These are phyloP conservation scores for Termitomyces sp. DNA, from an alignment of 768 basidiomycete species.

Conservation along the genomic window DNA sequence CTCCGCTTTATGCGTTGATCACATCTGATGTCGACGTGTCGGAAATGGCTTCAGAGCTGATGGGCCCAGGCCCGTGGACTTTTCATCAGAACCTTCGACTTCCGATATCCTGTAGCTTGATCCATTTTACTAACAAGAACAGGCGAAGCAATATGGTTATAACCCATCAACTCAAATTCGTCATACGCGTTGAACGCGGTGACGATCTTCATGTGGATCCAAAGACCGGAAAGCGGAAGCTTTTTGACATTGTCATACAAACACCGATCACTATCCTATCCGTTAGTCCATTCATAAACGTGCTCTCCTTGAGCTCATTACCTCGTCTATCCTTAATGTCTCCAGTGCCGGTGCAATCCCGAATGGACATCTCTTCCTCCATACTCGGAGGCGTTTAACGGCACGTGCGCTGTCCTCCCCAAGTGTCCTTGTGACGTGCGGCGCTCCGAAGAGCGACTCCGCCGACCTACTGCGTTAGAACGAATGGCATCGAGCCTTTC, in stretches of 20 bases:
- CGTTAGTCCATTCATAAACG: constrained; percentile 36
- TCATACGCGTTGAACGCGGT: constrained; percentile 78
- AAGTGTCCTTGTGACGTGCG: constrained; percentile 43
- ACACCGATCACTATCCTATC: constrained; percentile 85
- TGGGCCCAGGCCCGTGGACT: constrained; percentile 87
- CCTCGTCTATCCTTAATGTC: not conserved
- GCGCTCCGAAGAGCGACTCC: constrained; percentile 4
- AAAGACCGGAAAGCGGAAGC: constrained; percentile 67
- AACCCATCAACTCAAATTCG: constrained; percentile 72
- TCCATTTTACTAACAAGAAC: constrained; percentile 82
- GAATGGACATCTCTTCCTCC: constrained; percentile 77
- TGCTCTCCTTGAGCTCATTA: not conserved
- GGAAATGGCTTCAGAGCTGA: constrained; percentile 51
- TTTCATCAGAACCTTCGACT: constrained; percentile 66
- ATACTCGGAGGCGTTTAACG: constrained; percentile 52
- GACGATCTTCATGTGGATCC: constrained; percentile 60
- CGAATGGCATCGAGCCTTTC: constrained; percentile 28
- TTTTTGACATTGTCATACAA: constrained; percentile 85
- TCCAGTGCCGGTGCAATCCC: constrained; percentile 75
- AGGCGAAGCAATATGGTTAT: constrained; percentile 69
- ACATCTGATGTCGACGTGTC: constrained; percentile 45
- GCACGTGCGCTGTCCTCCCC: constrained; percentile 25
- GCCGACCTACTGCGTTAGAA: constrained; percentile 18
- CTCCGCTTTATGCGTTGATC: constrained; percentile 56
- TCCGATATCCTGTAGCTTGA: constrained; percentile 52